Evolutionary conservation across 1,284 basidiomycete species (phyloP), one percentile per base, ranked within the genome.

Genomic region (Prillingera fragicola): DNA sequence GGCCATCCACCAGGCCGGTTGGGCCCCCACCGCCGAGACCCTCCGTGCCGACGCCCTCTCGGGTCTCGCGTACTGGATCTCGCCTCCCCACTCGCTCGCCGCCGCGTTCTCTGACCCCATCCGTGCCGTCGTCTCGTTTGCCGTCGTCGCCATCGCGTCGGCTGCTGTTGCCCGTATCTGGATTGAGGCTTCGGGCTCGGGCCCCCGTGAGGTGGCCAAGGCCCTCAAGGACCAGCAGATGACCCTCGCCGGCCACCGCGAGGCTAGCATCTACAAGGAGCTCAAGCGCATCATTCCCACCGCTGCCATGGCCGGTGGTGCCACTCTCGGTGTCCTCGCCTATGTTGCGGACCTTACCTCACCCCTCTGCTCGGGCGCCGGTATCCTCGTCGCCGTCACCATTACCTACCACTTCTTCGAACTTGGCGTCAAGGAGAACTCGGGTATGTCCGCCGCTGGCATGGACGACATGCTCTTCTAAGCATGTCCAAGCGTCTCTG

Each of bases 151-250:
- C 48, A 83, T 85, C 28, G 89, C 89, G 10, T 97, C 92, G 66
- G 92, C 94, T 9, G 77, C 96, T 57, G 96, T 97, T 77, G 91
- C 87, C 68, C 96, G 96, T 79, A 94, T 92, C 3, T 97, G 92
- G 92, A 97, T 97, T 62, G 92, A 97, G 63, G 89, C 96, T 26
- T 95, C 90, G 2, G 92, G 92, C 21, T 87, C 83, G 44, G 90
- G 92, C 12, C 92, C 92, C 9, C 76, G 94, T 40, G 94, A 97
- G 57, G 83, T 97, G 42, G 92, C 92, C 41, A 94, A 92, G 74
- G 91, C 97, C 71, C 81, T 97, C 64, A 97, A 96, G 77, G 92
- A 97, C 60, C 91, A 95, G 71, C 85, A 88, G 60, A 91, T 97
- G 87, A 92, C 96, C 46, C 92, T 96, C 82, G 90, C 91, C 18